Base-by-base conservation (phyloP, 2,329 filamentous ascomycete species). In the Fusarium torulosum region DNA sequence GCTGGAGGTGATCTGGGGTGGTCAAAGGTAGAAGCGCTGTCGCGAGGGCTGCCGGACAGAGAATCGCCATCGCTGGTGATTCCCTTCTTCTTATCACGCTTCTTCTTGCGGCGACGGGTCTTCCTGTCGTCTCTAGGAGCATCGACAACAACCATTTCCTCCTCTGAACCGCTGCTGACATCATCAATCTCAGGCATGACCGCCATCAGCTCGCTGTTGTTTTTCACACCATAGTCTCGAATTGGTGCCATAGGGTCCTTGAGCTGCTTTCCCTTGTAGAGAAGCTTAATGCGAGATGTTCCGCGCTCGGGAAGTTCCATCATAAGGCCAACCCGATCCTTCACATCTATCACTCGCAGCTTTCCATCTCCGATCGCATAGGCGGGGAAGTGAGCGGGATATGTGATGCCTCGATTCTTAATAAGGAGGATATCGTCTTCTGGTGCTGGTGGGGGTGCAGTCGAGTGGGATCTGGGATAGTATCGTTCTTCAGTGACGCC, bases 311-410 rank as follows among this genome's bases (percentile, higher is more conserved):
- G 82, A 31, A 92, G 79, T 52, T 88, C 86, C 79, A 92, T 85
- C 75, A 92, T 84, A 69, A 90, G 82, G 53, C 86, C 88, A 7
- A 89, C 86, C n/a, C 90, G 88, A 53, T 90, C 84, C 58, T 87
- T 85, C 31, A 94, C 83, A 71, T 92, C 90, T 53, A 83, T 79
- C 33, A 93, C 87, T 33, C 82, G 84, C 56, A 94, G 80, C 74
- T 91, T 89, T 45, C 91, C 91, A 75, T 92, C 89, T 59, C 88
- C 89, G 73, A 95, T 94, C 60, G 88, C 87, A 77, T 90, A 92
- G 14, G 89, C 89, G 1, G 92, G 90, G 72, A 94, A 94, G 72
- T 90, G 89, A 44, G 90, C 85, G 1, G 88, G 86, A 73, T 91
- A 91, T 45, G 86, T 87, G 54, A 87, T 81, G 55, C 86, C 85